Base-by-base conservation (phyloP, 1,139 yeast species). In the Lodderomyces oxycetoniae region DNA sequence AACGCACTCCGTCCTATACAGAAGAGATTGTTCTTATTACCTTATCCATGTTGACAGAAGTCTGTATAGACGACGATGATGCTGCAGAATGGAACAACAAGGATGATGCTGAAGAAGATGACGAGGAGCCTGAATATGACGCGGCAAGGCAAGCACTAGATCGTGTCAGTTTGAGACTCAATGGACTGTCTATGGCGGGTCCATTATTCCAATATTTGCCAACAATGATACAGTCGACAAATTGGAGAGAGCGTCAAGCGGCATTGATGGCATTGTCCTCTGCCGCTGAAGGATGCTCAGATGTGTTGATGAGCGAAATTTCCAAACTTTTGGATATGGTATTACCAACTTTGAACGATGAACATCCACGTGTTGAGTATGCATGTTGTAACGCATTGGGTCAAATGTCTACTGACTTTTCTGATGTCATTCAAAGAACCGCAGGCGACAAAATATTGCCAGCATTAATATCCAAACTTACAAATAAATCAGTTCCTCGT, bases 301-400 rank as follows among this genome's bases (percentile, higher is more conserved):
- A 88, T 47, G 89, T 85, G 12, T 71, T 91, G 60, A 82, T 85
- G 39, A 68, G 75, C 28, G 96, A 88, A 56, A 82, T 88, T 36
- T 87, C 88, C 40, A 77, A 75, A 50, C 77, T 91, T 30, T 65
- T 91, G 46, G 94, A 86, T 47, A 69, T 91, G 76, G 79, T 91
- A 29, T 59, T 88, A 46, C 96, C 97, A 3, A 66, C 84, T 13
- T 70, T 91, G 41, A 67, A 78, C 33, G 97, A 91, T 57, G 74
- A 74, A 4, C 96, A 91, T 50, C 81, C 95, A 44, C 77, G 98
- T 57, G 98, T 93, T 31, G 97, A 91, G 55, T 91, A 89, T 67
- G 96, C 96, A 25, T 84, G 96, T 43, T 91, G 97, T 64, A 91
- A 91, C 55, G 95, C 96, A 0, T 67, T 91, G 45, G 98, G 98